phyloP scores from a whole-genome alignment of 805 yeast genomes.

The Blastobotrys parvus region DNA sequence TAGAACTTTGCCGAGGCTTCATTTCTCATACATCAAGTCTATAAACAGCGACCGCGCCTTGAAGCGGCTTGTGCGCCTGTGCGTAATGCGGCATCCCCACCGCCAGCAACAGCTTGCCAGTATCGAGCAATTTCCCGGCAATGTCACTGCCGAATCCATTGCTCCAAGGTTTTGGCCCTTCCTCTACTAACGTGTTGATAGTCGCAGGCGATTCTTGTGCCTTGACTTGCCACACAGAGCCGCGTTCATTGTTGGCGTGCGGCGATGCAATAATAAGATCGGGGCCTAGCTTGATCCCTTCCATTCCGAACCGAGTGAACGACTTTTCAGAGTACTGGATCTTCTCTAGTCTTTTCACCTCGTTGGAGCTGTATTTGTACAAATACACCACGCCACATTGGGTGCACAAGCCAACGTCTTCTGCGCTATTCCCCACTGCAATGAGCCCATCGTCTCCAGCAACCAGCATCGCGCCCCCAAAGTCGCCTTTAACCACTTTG shows the following conservation, averaged over 20 bases:
- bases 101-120: constrained; percentile 3
- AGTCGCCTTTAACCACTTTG: constrained; percentile 14
- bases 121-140: constrained; percentile 10
- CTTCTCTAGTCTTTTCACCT: constrained; percentile 8
- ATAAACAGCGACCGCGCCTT: constrained; percentile 16
- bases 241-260: constrained; percentile 33
- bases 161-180: constrained; percentile 19
- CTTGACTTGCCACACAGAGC: constrained; percentile 39
- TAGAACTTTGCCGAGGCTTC: too few species aligned
- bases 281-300: constrained; percentile 20
- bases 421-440: constrained; percentile 27
- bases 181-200: constrained; percentile 10
- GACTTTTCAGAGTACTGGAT: constrained; percentile 13
- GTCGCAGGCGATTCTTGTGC: constrained; percentile 22
- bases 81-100: constrained; percentile 25
- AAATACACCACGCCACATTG: constrained; percentile 37
- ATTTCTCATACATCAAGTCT: too few species aligned
- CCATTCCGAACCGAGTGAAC: constrained; percentile 29
- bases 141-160: constrained; percentile 37
- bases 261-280: constrained; percentile 36
- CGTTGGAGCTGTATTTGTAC: constrained; percentile 24
- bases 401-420: constrained; percentile 23
- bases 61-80: constrained; percentile 2
- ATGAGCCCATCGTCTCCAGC: constrained; percentile 23
- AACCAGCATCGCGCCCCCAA: constrained; percentile 22